Evolutionary conservation across 306 rosid species (phyloP).

Genomic region (Cucumis hystrix): DNA sequence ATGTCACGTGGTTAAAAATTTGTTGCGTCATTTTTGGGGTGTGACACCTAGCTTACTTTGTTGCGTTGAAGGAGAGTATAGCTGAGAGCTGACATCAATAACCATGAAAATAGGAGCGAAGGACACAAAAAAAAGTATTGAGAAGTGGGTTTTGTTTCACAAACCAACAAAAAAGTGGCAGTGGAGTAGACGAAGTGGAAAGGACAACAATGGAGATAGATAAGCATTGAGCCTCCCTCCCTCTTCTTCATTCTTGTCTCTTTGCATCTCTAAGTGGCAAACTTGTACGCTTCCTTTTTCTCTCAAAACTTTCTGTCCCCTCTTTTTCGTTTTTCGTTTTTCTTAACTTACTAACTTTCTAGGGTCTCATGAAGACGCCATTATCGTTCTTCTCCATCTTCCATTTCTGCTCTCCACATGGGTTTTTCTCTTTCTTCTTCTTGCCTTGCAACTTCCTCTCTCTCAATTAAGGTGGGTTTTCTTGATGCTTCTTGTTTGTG

Average conservation of each 20-base stretch:
- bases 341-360: conserved; percentile 3
- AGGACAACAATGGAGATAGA: neutral
- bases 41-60: neutral
- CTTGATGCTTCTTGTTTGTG: conserved; percentile 1
- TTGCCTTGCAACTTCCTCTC: conserved; percentile 32
- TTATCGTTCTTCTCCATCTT: conserved; percentile 18
- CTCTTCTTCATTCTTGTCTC: neutral
- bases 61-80: neutral
- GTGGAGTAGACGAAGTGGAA: neutral
- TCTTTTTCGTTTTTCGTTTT: neutral
- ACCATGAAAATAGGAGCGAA: neutral
- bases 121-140: neutral
- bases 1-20: no score
- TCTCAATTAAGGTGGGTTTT: conserved; percentile 41
- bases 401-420: conserved; percentile 32
- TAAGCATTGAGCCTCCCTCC: neutral
- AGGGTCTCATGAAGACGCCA: conserved; percentile 25
- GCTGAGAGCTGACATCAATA: neutral
- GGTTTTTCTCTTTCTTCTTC: conserved; percentile 34
- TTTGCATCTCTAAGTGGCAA: neutral
- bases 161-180: neutral
- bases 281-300: conserved; percentile 1
- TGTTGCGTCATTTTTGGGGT: no score
- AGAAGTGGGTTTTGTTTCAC: neutral
- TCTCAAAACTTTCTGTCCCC: neutral